A percentile compares a stretch with the other conserved stretches of the same genome.
Evolutionary conservation across 192 early-diverging fungal species (phyloP).

Genomic region (Entomortierella beljakovae): DNA sequence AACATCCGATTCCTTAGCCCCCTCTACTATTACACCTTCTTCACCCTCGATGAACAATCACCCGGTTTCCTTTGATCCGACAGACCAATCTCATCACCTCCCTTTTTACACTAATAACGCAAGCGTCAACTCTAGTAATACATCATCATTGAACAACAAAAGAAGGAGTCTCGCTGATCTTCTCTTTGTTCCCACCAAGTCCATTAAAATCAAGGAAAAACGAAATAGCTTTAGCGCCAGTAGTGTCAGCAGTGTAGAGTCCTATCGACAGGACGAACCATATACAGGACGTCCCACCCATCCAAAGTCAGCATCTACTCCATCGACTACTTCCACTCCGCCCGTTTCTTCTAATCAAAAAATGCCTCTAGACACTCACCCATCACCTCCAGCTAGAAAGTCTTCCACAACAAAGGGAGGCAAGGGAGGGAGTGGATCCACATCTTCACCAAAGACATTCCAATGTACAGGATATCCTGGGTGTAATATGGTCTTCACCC

Average conservation of each 20-base stretch:
- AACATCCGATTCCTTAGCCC: conserved; percentile 2
- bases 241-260: conserved; percentile 29
- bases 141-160: conserved; percentile 31
- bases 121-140: background rate
- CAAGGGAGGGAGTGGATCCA: conserved; percentile 24
- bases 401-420: conserved; percentile 10
- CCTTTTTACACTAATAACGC: background rate
- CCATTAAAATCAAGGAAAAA: conserved; percentile 32
- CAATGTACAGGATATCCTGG: conserved; percentile 54
- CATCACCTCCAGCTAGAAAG: conserved; percentile 15
- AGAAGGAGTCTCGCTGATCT: conserved; percentile 39
- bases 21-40: background rate
- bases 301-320: conserved; percentile 13
- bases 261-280: conserved; percentile 37
- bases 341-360: background rate
- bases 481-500: conserved; percentile 53
- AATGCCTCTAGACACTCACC: conserved; percentile 9
- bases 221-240: conserved; percentile 28
- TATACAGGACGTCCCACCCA: conserved; percentile 1
- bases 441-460: conserved; percentile 45
- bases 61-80: conserved; percentile 12
- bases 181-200: conserved; percentile 37
- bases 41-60: conserved; percentile 19
- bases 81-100: conserved; percentile 6
- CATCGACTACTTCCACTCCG: conserved; percentile 4